Percentiles rank a stretch among this genome's conserved stretches.
phyloP scores from a whole-genome alignment of 169 alveolate genomes.

The Perkinsus marinus region DNA sequence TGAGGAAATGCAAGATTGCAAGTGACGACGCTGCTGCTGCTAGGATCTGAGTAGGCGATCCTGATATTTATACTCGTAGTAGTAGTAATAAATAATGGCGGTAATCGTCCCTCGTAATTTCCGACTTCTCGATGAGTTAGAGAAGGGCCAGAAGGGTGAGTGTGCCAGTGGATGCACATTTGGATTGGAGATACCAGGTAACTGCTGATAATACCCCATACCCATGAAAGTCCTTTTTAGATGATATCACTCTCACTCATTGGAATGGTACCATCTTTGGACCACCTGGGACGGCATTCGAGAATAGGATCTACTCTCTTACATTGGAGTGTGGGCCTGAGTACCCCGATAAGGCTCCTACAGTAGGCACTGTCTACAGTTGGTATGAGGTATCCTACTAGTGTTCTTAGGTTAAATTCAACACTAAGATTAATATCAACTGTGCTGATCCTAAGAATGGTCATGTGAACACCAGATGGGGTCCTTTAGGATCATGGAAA shows the following conservation, averaged over 20 bases:
- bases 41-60: no score
- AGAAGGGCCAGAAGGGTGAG: constrained; percentile 91
- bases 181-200: constrained; percentile 61
- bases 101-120: constrained; percentile 89
- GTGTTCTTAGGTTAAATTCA: constrained; percentile 47
- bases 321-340: constrained; percentile 78
- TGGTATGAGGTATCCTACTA: no score
- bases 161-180: constrained; percentile 87
- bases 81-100: constrained; percentile 1
- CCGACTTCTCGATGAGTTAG: constrained; percentile 88
- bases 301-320: constrained; percentile 83
- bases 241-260: constrained; percentile 78
- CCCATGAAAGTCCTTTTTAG: constrained; percentile 35
- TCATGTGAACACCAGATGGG: neutral
- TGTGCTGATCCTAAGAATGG: constrained; percentile 71
- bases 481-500: neutral
- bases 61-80: neutral
- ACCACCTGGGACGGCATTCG: constrained; percentile 85
- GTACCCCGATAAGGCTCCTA: constrained; percentile 92
- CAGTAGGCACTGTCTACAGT: constrained; percentile 34
- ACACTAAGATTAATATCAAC: constrained; percentile 73
- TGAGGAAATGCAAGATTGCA: neutral
- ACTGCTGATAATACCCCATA: no score
- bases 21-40: neutral
- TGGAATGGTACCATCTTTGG: constrained; percentile 90